A percentile compares a stretch with the other conserved stretches of the same genome.
Conservation (phyloP, 805 yeast species). For the Saccharomyces kudriavzevii region DNA sequence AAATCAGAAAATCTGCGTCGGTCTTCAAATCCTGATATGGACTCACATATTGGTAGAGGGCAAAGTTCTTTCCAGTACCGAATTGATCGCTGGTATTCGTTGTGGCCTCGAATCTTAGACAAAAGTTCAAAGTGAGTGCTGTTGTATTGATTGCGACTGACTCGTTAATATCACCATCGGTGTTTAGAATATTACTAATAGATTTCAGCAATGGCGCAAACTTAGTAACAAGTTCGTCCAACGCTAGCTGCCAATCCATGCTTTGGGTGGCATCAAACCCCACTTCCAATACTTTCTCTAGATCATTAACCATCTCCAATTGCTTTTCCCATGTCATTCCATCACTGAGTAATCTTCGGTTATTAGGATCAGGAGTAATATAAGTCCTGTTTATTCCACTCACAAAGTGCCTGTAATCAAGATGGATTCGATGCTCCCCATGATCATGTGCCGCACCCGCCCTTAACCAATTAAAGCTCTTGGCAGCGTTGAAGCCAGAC, state of each 20-base stretch:
- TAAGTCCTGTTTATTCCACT: conserved; percentile 47
- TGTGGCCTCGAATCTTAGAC: conserved; percentile 35
- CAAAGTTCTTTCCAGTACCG: conserved; percentile 28
- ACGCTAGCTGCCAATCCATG: conserved; percentile 49
- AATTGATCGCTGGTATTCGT: conserved; percentile 9
- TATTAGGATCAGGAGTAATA: conserved; percentile 42
- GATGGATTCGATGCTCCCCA: conserved; percentile 40
- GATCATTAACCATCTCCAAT: conserved; percentile 29
- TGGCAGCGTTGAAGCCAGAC: conserved; percentile 23
- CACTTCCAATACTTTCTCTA: conserved; percentile 26
- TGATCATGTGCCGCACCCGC: conserved; percentile 42
- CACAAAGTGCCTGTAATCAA: conserved; percentile 46
- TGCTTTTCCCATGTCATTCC: conserved; percentile 32
- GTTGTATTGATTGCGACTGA: conserved; percentile 32
- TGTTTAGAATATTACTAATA: conserved; percentile 34
- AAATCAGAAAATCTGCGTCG: conserved; percentile 40
- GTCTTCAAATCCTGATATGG: conserved; percentile 35
- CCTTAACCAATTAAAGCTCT: conserved; percentile 37
- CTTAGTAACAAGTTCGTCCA: conserved; percentile 41
- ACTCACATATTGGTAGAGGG: conserved; percentile 41
- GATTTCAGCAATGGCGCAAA: conserved; percentile 43
- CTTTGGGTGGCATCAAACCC: conserved; percentile 35
- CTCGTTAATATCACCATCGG: conserved; percentile 7
- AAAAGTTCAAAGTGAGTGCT: conserved; percentile 35
- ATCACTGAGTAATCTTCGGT: conserved; percentile 31